Evolutionary conservation across 106 monocot species (phyloP).

Genomic region (Alisma plantagoaquatica): DNA sequence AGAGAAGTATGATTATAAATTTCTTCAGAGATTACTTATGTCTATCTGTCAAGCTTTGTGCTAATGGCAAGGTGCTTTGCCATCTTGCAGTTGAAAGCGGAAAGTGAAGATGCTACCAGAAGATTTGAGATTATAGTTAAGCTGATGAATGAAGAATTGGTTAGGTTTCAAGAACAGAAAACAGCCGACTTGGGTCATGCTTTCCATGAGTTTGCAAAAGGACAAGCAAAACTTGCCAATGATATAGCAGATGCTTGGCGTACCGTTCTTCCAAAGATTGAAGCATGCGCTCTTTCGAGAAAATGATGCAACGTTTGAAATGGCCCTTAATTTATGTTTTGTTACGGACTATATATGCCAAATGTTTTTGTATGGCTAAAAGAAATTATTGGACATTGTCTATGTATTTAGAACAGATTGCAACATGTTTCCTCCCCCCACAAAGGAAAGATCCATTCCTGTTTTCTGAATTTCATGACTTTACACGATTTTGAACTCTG

Average conservation of each 20-base stretch:
- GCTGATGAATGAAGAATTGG: slow-evolving; percentile 75
- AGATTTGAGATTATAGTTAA: slow-evolving; percentile 68
- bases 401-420: too few species aligned
- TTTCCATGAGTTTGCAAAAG: slow-evolving; percentile 90
- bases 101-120: slow-evolving; percentile 77
- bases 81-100: slow-evolving; percentile 67
- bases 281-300: slow-evolving; percentile 24
- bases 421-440: too few species aligned
- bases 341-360: too few species aligned
- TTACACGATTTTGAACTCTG: too few species aligned
- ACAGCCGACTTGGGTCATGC: slow-evolving; percentile 81
- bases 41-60: too few species aligned
- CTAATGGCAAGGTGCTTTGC: too few species aligned
- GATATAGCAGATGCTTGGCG: slow-evolving; percentile 96
- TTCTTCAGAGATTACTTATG: too few species aligned
- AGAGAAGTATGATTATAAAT: slow-evolving; percentile 77
- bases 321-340: too few species aligned
- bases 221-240: slow-evolving; percentile 78
- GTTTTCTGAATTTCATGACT: too few species aligned
- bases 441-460: too few species aligned
- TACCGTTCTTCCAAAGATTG: slow-evolving; percentile 77
- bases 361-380: too few species aligned
- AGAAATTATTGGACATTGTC: too few species aligned
- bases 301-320: slow-evolving; percentile 3
- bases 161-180: slow-evolving; percentile 87